Evolutionary conservation across 2,329 filamentous ascomycete species (phyloP).

Genomic region (Hypoxylon sp.): DNA sequence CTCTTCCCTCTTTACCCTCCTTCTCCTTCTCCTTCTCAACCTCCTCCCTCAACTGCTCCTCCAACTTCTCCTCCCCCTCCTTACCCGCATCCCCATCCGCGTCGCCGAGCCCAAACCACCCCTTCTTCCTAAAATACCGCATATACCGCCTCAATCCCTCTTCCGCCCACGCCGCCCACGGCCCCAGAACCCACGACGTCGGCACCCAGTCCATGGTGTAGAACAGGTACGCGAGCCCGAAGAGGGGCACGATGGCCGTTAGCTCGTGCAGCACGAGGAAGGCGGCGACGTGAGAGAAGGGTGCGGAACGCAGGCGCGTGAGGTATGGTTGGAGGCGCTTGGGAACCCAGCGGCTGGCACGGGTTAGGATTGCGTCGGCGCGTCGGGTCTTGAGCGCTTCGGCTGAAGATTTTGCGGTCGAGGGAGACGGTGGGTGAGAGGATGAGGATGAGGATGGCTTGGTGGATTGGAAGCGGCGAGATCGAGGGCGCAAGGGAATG

Average conservation of each 20-base stretch:
- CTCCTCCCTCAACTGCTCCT: conserved; percentile 48
- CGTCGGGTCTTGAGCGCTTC: conserved; percentile 31
- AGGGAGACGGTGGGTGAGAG: background rate
- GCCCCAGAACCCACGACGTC: conserved; percentile 63
- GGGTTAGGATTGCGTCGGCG: conserved; percentile 59
- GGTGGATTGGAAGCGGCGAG: conserved; percentile 47
- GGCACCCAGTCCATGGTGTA: conserved; percentile 86
- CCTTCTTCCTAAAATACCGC: conserved; percentile 81
- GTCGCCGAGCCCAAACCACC: conserved; percentile 79
- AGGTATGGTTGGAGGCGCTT: conserved; percentile 78
- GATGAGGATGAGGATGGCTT: conserved; percentile 21
- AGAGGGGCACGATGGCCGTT: conserved; percentile 85
- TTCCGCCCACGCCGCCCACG: conserved; percentile 67
- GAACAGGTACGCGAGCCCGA: conserved; percentile 82
- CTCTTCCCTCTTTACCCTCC: conserved; percentile 38
- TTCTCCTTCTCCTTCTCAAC: conserved; percentile 53
- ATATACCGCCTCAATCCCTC: conserved; percentile 82
- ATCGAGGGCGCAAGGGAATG: conserved; percentile 10
- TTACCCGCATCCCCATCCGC: conserved; percentile 45
- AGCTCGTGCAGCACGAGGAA: conserved; percentile 94
- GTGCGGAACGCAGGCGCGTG: conserved; percentile 78
- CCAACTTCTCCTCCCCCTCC: conserved; percentile 40
- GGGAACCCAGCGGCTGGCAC: conserved; percentile 66
- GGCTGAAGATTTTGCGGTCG: conserved; percentile 7
- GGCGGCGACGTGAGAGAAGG: conserved; percentile 84